Evolutionary conservation across 768 basidiomycete species (phyloP).

Genomic region (Mycena latifolia): DNA sequence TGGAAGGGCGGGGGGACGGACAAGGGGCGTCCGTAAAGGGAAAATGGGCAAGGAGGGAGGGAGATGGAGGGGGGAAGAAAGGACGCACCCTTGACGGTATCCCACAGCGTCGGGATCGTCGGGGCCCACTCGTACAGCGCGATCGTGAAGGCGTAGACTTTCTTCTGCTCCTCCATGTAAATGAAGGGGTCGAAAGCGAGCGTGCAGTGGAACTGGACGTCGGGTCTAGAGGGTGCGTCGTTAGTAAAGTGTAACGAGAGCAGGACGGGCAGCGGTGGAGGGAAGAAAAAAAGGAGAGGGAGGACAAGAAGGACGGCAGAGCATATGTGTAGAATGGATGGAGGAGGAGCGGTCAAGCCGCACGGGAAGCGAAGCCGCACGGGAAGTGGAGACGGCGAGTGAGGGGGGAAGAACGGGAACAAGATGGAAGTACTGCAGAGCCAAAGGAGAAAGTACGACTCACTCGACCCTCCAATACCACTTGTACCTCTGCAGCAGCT

Average conservation of each 20-base stretch:
- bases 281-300: no score
- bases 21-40: no score
- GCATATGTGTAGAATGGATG: no score
- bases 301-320: no score
- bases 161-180: conserved; percentile 77
- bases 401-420: no score
- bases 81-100: conserved; percentile 68
- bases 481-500: conserved; percentile 72
- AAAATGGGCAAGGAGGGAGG: background rate
- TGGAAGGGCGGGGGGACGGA: no score
- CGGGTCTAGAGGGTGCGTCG: conserved; percentile 52
- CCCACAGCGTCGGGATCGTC: conserved; percentile 84
- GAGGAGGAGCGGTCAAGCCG: no score
- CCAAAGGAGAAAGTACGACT: no score
- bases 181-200: conserved; percentile 75
- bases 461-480: conserved; percentile 87
- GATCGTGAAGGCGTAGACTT: conserved; percentile 82
- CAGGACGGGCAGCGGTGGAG: background rate
- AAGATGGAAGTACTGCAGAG: no score
- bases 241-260: background rate
- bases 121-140: conserved; percentile 79
- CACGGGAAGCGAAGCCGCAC: no score
- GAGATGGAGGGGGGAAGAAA: background rate
- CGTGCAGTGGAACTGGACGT: conserved; percentile 83
- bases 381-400: no score